Conservation (phyloP, 495 filamentous ascomycete genomes). For the Tetracladium setigerum region DNA sequence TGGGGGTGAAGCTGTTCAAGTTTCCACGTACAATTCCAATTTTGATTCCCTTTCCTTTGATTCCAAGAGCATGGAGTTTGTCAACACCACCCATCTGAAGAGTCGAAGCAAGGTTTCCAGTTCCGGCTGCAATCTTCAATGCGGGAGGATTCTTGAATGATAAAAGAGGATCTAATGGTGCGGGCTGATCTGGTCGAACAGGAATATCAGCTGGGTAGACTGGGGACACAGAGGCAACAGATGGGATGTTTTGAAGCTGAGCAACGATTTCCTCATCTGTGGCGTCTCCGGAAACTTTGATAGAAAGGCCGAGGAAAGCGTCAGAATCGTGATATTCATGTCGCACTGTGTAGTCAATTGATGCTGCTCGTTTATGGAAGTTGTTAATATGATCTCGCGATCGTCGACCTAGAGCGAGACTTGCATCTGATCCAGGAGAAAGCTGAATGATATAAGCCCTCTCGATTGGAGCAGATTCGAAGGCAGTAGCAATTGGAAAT, state of each 20-base stretch:
- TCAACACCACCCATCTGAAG: conserved; percentile 22
- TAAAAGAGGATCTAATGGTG: neutral
- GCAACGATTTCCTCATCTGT: neutral
- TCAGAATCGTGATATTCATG: conserved; percentile 18
- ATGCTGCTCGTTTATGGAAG: conserved; percentile 15
- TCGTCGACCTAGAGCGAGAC: too few species aligned
- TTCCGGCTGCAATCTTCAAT: neutral
- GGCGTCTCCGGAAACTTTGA: conserved; percentile 9
- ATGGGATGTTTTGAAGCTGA: conserved; percentile 10
- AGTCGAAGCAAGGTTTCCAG: too few species aligned
- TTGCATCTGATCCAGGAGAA: too few species aligned
- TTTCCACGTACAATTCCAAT: conserved; percentile 16
- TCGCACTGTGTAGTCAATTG: conserved; percentile 13
- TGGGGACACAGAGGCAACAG: conserved; percentile 15
- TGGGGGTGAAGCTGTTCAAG: too few species aligned
- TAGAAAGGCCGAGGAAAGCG: conserved; percentile 18
- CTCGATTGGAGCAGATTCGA: too few species aligned
- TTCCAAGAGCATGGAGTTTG: conserved; percentile 23
- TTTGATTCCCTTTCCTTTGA: conserved; percentile 27
- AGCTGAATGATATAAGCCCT: too few species aligned
- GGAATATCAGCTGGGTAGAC: conserved; percentile 8
- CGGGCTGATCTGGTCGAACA: conserved; percentile 4
- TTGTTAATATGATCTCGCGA: conserved; percentile 4
- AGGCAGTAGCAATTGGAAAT: too few species aligned
- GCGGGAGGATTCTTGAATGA: conserved; percentile 10